A percentile compares a stretch with the other conserved stretches of the same genome.
Evolutionary conservation across 305 asterid genomes (phyloP).

Genomic region (Fraxinus floribunda): DNA sequence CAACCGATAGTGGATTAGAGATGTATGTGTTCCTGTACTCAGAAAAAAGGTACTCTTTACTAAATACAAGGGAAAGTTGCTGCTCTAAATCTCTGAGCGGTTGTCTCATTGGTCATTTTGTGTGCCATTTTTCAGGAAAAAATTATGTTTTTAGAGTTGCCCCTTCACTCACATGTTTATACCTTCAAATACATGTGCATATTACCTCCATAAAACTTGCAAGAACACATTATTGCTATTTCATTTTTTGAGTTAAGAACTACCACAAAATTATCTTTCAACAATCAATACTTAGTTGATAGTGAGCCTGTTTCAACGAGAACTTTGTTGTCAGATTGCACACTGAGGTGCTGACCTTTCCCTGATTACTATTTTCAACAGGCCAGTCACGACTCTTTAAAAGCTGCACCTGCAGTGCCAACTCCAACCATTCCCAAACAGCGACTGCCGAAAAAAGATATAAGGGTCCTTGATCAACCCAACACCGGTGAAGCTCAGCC

Average conservation of each 20-base stretch:
- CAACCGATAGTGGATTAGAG: not conserved
- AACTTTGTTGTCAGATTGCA: not conserved
- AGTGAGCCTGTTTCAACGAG: not conserved
- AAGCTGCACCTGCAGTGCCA: conserved; percentile 42
- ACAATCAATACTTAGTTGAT: not conserved
- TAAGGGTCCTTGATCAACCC: conserved; percentile 43
- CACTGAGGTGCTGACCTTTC: not conserved
- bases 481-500: conserved; percentile 51
- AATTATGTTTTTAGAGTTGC: not conserved
- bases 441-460: conserved; percentile 55
- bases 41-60: conserved; percentile 5
- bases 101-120: conserved; percentile 1
- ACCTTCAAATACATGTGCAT: not conserved
- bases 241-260: not conserved
- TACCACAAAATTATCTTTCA: not conserved
- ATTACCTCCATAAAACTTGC: not conserved
- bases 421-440: conserved; percentile 56
- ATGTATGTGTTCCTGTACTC: not conserved
- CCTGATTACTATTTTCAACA: conserved; percentile 25
- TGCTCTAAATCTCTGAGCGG: not conserved
- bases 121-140: not conserved
- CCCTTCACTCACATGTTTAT: not conserved
- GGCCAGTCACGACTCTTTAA: conserved; percentile 50
- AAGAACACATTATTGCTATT: not conserved
- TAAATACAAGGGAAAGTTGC: conserved; percentile 3